Evolutionary conservation across 2,329 filamentous ascomycete genomes (phyloP), one percentile per base, ranked within the genome.

Genomic region (Pseudocercospora musae): DNA sequence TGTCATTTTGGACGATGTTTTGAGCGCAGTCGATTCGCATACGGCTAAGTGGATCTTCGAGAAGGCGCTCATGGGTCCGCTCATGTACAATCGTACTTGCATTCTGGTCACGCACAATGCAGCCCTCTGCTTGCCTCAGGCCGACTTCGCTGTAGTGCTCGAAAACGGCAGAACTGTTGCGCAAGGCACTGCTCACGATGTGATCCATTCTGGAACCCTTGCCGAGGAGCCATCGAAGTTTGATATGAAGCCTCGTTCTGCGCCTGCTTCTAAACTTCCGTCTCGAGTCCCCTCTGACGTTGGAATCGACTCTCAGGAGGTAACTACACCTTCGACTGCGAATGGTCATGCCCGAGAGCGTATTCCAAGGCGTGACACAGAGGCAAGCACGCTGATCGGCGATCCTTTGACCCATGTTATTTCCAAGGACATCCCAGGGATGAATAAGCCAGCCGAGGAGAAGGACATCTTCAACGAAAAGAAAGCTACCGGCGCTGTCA

Each of bases 11-110:
- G 95, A 99, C 72, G 95, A 99, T 76, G 96, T 96, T 66, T 83
- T 99, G 48, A 97, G 93, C 73, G 95, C 95, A 27, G 95, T 99
- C 33, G 95, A 99, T 76, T 96, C 95, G 3, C 95, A 99, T 71
- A 98, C 95, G 0, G 93, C 93, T 1, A 96, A 97, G 76, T 97
- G 96, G 89, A 98, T 99, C 68, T 98, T 98, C 78, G 90, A 89
- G 74, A 90, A 96, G 76, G 96, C 93, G 63, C 88, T 99, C 66
- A 88, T 88, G 70, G 95, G 95, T 1, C 90, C 91, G 5, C 79
- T 99, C 57, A 98, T 99, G 95, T 80, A 84, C 62, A 84, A 88
- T 72, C 87, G 95, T 46, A 98, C 95, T 27, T 98, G 95, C 76
- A 91, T 99, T 58, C 83, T 99, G 48, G 94, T 99, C 37, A 97